A percentile compares a stretch with the other conserved stretches of the same genome.
These are phyloP conservation scores for Ricinus communis DNA, from an alignment of 345 rosid species.

Conservation along the genomic window DNA sequence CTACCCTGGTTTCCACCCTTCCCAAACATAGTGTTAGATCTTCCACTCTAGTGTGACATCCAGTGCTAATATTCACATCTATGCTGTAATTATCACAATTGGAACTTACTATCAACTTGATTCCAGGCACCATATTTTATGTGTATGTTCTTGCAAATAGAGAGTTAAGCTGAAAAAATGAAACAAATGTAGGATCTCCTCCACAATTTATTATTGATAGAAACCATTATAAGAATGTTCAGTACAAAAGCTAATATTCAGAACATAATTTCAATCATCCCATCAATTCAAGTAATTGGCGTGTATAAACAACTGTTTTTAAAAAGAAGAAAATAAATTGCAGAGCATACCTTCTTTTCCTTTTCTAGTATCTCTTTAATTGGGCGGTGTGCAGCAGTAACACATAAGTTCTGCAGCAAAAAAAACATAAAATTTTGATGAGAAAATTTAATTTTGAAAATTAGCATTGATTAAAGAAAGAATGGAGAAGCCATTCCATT, in stretches of 20 bases:
- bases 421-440: constrained; percentile 2
- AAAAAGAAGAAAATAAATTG: background rate
- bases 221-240: background rate
- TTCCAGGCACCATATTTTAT: background rate
- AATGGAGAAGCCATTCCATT: background rate
- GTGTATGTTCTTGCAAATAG: background rate
- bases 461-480: background rate
- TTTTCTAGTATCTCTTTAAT: constrained; percentile 79
- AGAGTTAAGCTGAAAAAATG: background rate
- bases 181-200: background rate
- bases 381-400: constrained; percentile 86
- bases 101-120: background rate
- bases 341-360: constrained; percentile 62
- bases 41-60: too few species aligned
- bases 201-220: background rate
- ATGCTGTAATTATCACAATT: background rate
- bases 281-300: background rate
- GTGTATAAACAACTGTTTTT: background rate
- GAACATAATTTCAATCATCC: background rate
- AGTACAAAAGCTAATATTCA: background rate
- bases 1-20: too few species aligned
- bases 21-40: too few species aligned
- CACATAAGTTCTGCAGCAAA: constrained; percentile 67
- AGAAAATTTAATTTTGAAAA: background rate
- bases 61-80: background rate